These are phyloP conservation scores for Phylloporus scabripes DNA, from an alignment of 768 basidiomycete genomes.

Conservation along the genomic window DNA sequence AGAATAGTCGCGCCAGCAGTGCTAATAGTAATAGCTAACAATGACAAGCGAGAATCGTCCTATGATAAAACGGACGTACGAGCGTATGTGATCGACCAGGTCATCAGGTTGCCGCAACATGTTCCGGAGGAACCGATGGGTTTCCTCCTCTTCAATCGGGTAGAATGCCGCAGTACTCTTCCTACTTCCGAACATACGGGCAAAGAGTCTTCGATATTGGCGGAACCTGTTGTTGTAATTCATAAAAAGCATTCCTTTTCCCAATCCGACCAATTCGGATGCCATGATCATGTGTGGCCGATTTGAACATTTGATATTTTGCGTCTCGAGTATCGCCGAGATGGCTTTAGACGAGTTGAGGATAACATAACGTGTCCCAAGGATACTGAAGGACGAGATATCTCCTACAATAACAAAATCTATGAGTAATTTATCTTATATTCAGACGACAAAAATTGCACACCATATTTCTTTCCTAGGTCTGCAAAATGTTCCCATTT, in stretches of 20 bases:
- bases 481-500: constrained; percentile 51
- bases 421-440: not conserved
- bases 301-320: too few relatives aligned
- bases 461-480: constrained; percentile 51
- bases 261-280: constrained; percentile 17
- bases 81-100: too few relatives aligned
- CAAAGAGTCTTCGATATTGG: constrained; percentile 12
- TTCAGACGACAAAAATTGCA: constrained; percentile 2
- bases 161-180: constrained; percentile 7
- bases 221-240: constrained; percentile 6
- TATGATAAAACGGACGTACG: too few relatives aligned
- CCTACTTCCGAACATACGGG: constrained; percentile 9
- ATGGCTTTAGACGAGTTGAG: constrained; percentile 43
- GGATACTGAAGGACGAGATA: constrained; percentile 21
- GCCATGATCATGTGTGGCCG: constrained; percentile 16
- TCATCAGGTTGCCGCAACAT: too few relatives aligned
- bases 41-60: too few relatives aligned
- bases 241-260: constrained; percentile 5
- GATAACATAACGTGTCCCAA: constrained; percentile 45
- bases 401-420: constrained; percentile 20
- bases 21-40: too few relatives aligned
- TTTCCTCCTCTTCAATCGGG: constrained; percentile 13
- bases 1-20: too few relatives aligned
- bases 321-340: constrained; percentile 47
- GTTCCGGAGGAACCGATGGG: too few relatives aligned